Base-by-base conservation (phyloP, 495 filamentous ascomycete genomes). In the Neurospora hispaniola region DNA sequence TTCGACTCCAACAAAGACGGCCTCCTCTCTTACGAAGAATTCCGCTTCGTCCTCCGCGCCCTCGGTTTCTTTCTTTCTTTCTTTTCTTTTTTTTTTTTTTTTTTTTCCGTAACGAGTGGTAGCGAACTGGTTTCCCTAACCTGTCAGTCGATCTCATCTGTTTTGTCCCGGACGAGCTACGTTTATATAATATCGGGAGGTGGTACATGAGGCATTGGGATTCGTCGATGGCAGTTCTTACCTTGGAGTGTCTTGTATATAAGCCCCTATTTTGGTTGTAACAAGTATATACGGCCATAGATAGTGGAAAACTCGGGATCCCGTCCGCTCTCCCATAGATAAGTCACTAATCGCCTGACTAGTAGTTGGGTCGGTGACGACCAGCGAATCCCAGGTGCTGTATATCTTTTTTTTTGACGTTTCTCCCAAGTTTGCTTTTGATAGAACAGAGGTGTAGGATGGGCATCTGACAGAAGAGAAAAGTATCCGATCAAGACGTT, bases 1-100 rank as follows among this genome's bases (percentile, higher is more conserved):
- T 98, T 98, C 85, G 95, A 98, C 82, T 92, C 97, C 73, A 96
- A 98, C 87, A 94, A 95, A 83, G 94, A 98, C 85, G 87, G 89
- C 70, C 88, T 92, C 77, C 93, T 98, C 75, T 94, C 97, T 82
- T 98, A 97, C 88, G 94, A 97, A 82, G 95, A 98, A 82, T 92
- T 98, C 80, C 94, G 96, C 85, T 96, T 98, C 85, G 93, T 96
- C 73, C 93, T 98, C 80, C 96, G 96, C 84, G 95, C 95, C 8
- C 90, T 98, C 18, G 95, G 95, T 75, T 98, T 98, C 87, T n/a
- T n/a, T n/a, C n/a, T n/a, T n/a, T n/a, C n/a, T n/a, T n/a, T n/a
- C n/a, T n/a, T 23, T 23, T 23, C 23, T 23, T 23, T 23, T 23
- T 23, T 23, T 1, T 23, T 23, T 1, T 23, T 23, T 1, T 23